These are phyloP conservation scores for Onygena corvina DNA, from an alignment of 2,329 filamentous ascomycete genomes.

Conservation along the genomic window DNA sequence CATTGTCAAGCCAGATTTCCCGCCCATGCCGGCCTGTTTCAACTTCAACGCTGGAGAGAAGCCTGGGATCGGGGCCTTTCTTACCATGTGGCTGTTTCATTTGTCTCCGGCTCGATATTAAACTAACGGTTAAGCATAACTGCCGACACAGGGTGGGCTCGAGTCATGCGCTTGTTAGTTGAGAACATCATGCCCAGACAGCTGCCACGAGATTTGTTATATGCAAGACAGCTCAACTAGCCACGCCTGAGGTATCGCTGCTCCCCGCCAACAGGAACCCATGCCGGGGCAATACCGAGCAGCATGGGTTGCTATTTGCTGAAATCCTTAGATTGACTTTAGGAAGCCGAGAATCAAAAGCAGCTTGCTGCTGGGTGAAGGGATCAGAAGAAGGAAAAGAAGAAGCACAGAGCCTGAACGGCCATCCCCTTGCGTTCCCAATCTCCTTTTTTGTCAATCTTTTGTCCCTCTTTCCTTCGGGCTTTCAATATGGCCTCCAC, in stretches of 20 bases:
- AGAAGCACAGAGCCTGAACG: background rate
- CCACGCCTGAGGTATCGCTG: background rate
- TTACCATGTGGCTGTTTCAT: constrained; percentile 3
- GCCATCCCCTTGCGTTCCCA: background rate
- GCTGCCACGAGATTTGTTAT: background rate
- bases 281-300: background rate
- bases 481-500: no score
- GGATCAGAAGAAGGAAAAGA: no score
- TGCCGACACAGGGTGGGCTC: background rate
- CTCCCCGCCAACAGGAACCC: background rate
- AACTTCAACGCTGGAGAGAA: background rate
- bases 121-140: constrained; percentile 4
- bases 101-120: background rate
- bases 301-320: constrained; percentile 2
- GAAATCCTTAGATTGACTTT: background rate
- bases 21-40: no score
- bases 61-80: background rate
- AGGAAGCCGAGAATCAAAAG: background rate
- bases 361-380: background rate
- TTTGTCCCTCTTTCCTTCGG: background rate
- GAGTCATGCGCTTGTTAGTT: background rate
- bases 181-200: background rate
- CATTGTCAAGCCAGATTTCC: no score
- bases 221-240: background rate
- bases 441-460: background rate